These are phyloP conservation scores for Aspergillus taichungensis DNA, from an alignment of 495 filamentous ascomycete species.

Conservation along the genomic window DNA sequence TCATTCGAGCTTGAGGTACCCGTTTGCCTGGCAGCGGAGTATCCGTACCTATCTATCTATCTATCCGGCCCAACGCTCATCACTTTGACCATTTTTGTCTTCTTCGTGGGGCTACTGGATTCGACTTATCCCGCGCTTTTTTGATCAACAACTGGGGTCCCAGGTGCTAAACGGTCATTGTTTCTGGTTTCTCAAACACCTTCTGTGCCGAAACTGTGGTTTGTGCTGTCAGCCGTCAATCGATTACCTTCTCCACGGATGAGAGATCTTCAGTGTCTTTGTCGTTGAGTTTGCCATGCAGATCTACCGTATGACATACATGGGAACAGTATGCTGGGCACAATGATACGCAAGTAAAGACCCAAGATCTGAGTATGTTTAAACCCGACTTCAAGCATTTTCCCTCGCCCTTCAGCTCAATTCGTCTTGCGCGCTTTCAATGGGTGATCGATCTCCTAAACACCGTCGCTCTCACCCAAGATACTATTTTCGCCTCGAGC, in stretches of 20 bases:
- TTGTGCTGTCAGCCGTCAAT: neutral
- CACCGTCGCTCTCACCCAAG: no score
- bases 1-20: constrained; percentile 4
- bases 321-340: constrained; percentile 7
- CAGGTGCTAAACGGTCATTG: neutral
- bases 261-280: constrained; percentile 3
- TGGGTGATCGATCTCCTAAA: no score
- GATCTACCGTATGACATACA: constrained; percentile 11
- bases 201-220: neutral
- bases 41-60: constrained; percentile 9
- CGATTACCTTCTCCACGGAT: neutral
- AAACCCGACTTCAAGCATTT: neutral
- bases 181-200: neutral
- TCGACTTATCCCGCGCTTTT: neutral
- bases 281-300: constrained; percentile 10
- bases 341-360: constrained; percentile 1
- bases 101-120: constrained; percentile 5
- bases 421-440: no score
- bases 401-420: neutral
- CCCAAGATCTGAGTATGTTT: constrained; percentile 4
- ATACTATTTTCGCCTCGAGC: no score
- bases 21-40: constrained; percentile 7
- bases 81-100: constrained; percentile 10
- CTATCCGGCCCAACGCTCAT: constrained; percentile 2
- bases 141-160: neutral